Evolutionary conservation across 768 basidiomycete species (phyloP).

Genomic region (Suillus spraguei): DNA sequence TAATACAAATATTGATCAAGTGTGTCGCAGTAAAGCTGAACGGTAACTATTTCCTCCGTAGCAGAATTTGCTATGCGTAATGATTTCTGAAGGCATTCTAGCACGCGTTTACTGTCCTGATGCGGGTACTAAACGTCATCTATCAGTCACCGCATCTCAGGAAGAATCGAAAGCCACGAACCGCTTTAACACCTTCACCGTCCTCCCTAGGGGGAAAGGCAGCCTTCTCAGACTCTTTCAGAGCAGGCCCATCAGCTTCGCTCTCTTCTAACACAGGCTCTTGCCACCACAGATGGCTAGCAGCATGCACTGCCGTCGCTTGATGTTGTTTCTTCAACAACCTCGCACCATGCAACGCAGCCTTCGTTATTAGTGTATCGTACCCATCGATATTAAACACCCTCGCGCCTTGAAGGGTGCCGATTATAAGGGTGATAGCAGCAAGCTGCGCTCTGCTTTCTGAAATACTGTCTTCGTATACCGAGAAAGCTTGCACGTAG

Average conservation of each 20-base stretch:
- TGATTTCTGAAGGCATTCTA: slow-evolving; percentile 97
- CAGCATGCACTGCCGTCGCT: slow-evolving; percentile 89
- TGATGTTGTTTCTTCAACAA: slow-evolving; percentile 98
- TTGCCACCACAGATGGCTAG: slow-evolving; percentile 99
- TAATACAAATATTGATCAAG: slow-evolving; percentile 97
- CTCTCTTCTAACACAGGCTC: slow-evolving; percentile 49
- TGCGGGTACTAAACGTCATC: slow-evolving; percentile 63
- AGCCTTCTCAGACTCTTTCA: slow-evolving; percentile 25
- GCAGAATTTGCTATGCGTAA: slow-evolving; percentile 95
- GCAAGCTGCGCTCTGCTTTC: slow-evolving; percentile 95
- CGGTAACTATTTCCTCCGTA: slow-evolving; percentile 95
- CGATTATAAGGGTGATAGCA: slow-evolving; percentile 95
- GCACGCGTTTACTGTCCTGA: slow-evolving; percentile 94
- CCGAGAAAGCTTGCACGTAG: slow-evolving; percentile 96
- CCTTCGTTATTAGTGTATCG: slow-evolving; percentile 97
- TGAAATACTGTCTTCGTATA: slow-evolving; percentile 97
- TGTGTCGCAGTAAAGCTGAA: slow-evolving; percentile 95
- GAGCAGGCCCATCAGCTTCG: slow-evolving; percentile 40
- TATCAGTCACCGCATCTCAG: slow-evolving; percentile 7
- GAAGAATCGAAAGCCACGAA: slow-evolving; percentile 37
- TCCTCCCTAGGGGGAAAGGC: slow-evolving; percentile 37
- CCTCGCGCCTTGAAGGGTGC: slow-evolving; percentile 82
- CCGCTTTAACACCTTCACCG: slow-evolving; percentile 52
- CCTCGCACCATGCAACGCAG: slow-evolving; percentile 96
- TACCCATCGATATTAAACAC: slow-evolving; percentile 97